Conservation (phyloP, 208 protist species). For the Trypanosoma platydactyli region DNA sequence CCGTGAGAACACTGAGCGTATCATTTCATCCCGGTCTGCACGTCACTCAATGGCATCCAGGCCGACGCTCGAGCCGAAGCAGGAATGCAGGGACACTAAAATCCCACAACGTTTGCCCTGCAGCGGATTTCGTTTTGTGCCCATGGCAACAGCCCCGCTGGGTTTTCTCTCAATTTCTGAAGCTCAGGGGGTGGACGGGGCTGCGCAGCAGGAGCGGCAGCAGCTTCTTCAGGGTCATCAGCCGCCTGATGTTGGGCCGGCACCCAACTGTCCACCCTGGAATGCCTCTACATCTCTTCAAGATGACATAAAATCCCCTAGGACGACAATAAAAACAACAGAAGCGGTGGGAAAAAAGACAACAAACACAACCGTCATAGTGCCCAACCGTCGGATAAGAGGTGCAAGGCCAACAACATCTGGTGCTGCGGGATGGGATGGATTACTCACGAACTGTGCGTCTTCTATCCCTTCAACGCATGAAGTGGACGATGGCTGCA, state of each 20-base stretch:
- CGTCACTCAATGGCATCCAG: slow-evolving; percentile 7
- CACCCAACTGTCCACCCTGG: slow-evolving; percentile 2
- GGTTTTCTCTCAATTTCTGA: slow-evolving; percentile 15
- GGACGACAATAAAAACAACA: neutral
- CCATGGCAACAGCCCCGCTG: slow-evolving; percentile 35
- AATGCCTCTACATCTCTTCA: slow-evolving; percentile 23
- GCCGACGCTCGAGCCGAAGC: neutral
- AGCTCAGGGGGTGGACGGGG: neutral
- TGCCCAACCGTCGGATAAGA: neutral
- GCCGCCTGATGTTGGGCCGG: neutral
- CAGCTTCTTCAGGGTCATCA: neutral
- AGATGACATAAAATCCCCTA: neutral
- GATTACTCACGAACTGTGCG: no score
- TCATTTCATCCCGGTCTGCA: slow-evolving; percentile 13
- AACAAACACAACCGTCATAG: neutral
- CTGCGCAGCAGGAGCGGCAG: neutral
- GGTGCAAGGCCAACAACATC: no score
- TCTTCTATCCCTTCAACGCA: neutral
- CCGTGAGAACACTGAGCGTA: slow-evolving; percentile 25
- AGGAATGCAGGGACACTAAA: neutral
- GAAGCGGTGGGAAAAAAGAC: neutral
- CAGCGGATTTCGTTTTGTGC: slow-evolving; percentile 29
- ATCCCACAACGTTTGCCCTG: neutral
- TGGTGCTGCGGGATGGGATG: neutral
- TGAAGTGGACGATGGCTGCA: neutral